Conservation (phyloP, 352 stramenopile genomes). For the Blastocystis sp. region DNA sequence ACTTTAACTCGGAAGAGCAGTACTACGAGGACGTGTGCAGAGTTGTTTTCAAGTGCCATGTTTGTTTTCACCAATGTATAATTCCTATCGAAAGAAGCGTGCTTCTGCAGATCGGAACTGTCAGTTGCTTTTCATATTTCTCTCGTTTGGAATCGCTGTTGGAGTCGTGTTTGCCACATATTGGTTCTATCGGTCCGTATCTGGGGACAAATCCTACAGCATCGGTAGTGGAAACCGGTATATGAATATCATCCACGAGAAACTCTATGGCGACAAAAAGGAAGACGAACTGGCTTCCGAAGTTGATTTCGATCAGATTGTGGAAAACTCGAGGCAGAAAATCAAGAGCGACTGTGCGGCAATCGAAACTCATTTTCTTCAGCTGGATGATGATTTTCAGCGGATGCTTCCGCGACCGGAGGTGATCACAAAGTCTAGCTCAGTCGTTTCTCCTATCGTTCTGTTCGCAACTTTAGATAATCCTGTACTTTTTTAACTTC, state of each 20-base stretch:
- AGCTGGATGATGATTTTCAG: not conserved
- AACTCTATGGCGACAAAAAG: not conserved
- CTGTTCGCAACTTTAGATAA: constrained; percentile 13
- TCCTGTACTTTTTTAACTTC: not conserved
- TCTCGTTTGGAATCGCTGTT: not conserved
- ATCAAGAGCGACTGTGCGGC: not conserved
- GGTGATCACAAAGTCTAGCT: not conserved
- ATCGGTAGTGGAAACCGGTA: constrained; percentile 34
- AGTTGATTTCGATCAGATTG: not conserved
- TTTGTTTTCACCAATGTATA: constrained; percentile 42
- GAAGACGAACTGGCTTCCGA: not conserved
- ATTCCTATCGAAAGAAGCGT: not conserved
- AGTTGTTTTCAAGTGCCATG: constrained; percentile 4
- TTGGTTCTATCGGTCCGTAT: not conserved
- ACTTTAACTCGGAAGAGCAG: not conserved
- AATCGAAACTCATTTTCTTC: not conserved
- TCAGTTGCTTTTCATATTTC: not conserved
- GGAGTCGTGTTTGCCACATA: not conserved
- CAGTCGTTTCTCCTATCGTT: not conserved
- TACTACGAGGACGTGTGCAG: not conserved
- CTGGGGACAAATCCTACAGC: not conserved
- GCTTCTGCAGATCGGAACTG: not conserved
- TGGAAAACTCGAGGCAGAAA: not conserved
- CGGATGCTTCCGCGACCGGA: not conserved
- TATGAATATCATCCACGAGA: not conserved